Base-by-base conservation (phyloP, 768 basidiomycete genomes). In the Crucibulum laeve region DNA sequence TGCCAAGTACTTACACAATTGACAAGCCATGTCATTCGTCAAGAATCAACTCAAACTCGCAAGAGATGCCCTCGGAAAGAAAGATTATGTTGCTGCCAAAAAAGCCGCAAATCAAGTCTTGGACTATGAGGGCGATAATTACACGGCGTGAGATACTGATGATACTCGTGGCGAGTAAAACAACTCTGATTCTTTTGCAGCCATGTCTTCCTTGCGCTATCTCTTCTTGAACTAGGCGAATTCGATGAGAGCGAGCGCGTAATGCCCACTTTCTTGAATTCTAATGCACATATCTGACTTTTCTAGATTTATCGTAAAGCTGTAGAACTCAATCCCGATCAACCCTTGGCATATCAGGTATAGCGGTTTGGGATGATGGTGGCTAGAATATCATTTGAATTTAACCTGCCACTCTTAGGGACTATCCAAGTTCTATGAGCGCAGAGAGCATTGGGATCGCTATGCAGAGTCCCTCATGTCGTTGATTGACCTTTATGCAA, bases 301-400 rank as follows among this genome's bases (percentile, higher is more conserved):
- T 47, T 24, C 23, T 54, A 94, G 91, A 74, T 76, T 21, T 97
- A 95, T 60, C 74, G 71, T 34, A 86, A 79, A 51, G 95, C 94
- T 0, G 87, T 82, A 38, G 68, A 73, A 25, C 48, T 77, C n/a
- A 80, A 80, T 46, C 79, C 84, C 10, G 73, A 76, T 2, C 85
- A 89, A 54, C 64, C 74, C 1, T 71, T 94, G 14, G 94, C 92
- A 13, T 86, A 87, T 84, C 92, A 94, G 82, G 91, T 84, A 46
- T 24, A 71, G 56, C 11, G 43, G 40, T 45, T 48, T 47, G 56
- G 18, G 47, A 59, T 30, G 38, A 40, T 25, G 19, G 11, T n/a
- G 17, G 19, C 14, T 17, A 22, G 8, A 37, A 19, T 8, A 37
- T 8, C 18, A 11, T 8, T 8, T 17, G 17, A 17, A 17, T 19